Conservation (phyloP, 1,139 yeast genomes). For the Keqinozyma sinolaborantium region DNA sequence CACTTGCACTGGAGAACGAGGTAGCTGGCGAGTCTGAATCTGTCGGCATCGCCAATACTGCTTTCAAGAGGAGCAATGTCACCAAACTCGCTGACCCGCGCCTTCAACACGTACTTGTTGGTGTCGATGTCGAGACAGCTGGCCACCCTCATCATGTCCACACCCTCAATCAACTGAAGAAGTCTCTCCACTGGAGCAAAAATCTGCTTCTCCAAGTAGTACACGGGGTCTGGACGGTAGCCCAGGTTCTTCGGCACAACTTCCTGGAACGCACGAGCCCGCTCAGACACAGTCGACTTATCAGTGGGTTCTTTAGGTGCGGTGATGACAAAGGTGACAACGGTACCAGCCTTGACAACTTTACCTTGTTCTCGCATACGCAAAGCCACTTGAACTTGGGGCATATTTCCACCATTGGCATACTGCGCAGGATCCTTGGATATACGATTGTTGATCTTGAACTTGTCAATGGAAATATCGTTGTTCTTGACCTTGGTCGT, state of each 20-base stretch:
- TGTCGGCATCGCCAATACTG: conserved; percentile 73
- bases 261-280: conserved; percentile 80
- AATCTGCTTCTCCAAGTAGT: conserved; percentile 83
- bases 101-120: conserved; percentile 53
- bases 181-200: conserved; percentile 90
- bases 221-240: conserved; percentile 69
- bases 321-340: conserved; percentile 82
- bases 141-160: conserved; percentile 78
- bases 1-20: conserved; percentile 65
- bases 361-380: conserved; percentile 78
- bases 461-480: conserved; percentile 62
- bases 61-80: conserved; percentile 78
- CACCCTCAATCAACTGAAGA: conserved; percentile 81
- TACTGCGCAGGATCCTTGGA: conserved; percentile 74
- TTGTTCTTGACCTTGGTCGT: conserved; percentile 56
- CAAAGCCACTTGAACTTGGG: conserved; percentile 91
- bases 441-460: conserved; percentile 67
- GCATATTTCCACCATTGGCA: conserved; percentile 80
- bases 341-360: conserved; percentile 83
- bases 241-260: conserved; percentile 48
- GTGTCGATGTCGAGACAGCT: conserved; percentile 75
- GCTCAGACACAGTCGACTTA: conserved; percentile 52
- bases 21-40: conserved; percentile 65
- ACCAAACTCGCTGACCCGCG: conserved; percentile 29
- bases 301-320: conserved; percentile 32